A percentile compares a stretch with the other conserved stretches of the same genome.
These are phyloP conservation scores for Candida broadrunensis DNA, from an alignment of 805 yeast genomes.

Conservation along the genomic window DNA sequence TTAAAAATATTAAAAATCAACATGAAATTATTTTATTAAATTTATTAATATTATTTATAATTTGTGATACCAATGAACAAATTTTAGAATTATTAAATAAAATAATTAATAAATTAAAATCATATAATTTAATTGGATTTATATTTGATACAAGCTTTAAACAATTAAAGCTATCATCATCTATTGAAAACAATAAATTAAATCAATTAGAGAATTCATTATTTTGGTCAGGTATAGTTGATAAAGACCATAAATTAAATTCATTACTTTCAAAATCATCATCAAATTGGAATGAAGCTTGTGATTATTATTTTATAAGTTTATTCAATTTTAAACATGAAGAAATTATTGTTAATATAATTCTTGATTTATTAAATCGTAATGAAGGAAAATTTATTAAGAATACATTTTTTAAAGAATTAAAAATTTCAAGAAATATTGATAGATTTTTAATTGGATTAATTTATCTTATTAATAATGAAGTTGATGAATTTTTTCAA, in stretches of 20 bases:
- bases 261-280: slow-evolving; percentile 14
- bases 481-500: slow-evolving; percentile 18
- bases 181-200: slow-evolving; percentile 9
- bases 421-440: slow-evolving; percentile 31
- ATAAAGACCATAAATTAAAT: slow-evolving; percentile 14
- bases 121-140: slow-evolving; percentile 17
- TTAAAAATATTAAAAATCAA: slow-evolving; percentile 23
- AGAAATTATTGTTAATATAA: slow-evolving; percentile 35
- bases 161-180: slow-evolving; percentile 6
- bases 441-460: slow-evolving; percentile 33
- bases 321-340: slow-evolving; percentile 14
- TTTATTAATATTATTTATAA: slow-evolving; percentile 26
- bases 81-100: slow-evolving; percentile 20
- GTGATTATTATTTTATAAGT: slow-evolving; percentile 20
- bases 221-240: slow-evolving; percentile 27
- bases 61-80: slow-evolving; percentile 30
- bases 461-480: slow-evolving; percentile 27
- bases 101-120: slow-evolving; percentile 20
- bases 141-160: slow-evolving; percentile 26
- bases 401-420: slow-evolving; percentile 33
- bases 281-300: slow-evolving; percentile 21
- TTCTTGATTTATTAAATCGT: slow-evolving; percentile 24
- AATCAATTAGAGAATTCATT: slow-evolving; percentile 20
- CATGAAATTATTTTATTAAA: slow-evolving; percentile 29
- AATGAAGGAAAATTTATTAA: slow-evolving; percentile 42